These are phyloP conservation scores for Parachaetomium inaequale DNA, from an alignment of 495 filamentous ascomycete species.

Conservation along the genomic window DNA sequence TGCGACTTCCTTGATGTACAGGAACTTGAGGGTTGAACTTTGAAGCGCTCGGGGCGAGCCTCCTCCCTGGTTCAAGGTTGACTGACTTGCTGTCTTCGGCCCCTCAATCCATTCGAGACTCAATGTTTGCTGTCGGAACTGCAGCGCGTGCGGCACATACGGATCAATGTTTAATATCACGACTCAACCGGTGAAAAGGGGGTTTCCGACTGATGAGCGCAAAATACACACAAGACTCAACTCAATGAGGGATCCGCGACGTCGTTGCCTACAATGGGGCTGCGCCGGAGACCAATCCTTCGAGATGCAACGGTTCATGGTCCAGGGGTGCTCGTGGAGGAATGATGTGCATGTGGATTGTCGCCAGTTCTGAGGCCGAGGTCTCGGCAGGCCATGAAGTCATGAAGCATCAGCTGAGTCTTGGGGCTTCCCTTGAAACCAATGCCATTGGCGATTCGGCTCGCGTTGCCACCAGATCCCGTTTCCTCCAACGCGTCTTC, in stretches of 20 bases:
- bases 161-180: neutral
- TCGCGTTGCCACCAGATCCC: neutral
- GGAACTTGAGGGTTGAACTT: neutral
- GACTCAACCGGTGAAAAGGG: neutral
- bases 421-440: neutral
- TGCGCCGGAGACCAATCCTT: conserved; percentile 2
- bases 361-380: conserved; percentile 2
- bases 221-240: no score
- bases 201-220: neutral
- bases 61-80: no score
- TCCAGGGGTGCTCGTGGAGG: neutral
- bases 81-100: neutral
- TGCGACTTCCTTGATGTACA: neutral
- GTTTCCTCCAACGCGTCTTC: neutral
- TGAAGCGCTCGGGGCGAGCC: neutral
- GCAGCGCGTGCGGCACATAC: neutral
- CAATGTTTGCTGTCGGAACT: neutral
- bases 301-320: neutral
- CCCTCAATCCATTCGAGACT: neutral
- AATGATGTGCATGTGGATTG: neutral
- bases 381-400: neutral
- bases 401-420: neutral
- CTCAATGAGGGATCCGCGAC: neutral
- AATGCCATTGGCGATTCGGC: neutral
- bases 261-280: neutral